A percentile compares a stretch with the other conserved stretches of the same genome.
These are phyloP conservation scores for Penicillium atrosanguineum DNA, from an alignment of 495 filamentous ascomycete genomes.

Conservation along the genomic window DNA sequence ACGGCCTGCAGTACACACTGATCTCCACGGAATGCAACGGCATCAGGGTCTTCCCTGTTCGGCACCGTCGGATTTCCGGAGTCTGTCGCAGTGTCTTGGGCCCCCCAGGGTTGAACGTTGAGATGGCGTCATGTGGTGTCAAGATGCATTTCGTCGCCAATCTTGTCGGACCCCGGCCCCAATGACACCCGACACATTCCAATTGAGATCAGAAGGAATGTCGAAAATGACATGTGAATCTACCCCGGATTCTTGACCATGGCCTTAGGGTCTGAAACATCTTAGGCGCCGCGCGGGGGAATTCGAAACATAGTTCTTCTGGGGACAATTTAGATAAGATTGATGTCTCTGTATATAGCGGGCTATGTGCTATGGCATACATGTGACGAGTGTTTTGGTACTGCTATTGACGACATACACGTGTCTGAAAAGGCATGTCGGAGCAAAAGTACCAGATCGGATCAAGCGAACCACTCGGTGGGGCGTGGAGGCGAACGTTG, in stretches of 20 bases:
- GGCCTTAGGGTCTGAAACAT: not conserved
- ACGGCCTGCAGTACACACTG: not conserved
- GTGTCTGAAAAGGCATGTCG: not conserved
- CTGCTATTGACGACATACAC: not conserved
- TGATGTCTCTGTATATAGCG: no score
- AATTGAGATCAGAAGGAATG: constrained; percentile 1
- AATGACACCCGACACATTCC: not conserved
- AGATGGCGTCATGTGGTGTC: not conserved
- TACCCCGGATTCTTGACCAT: constrained; percentile 5
- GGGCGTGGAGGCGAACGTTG: no score
- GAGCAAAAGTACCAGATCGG: not conserved
- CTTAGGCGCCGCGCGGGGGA: not conserved
- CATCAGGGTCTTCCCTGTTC: not conserved
- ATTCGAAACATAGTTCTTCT: not conserved
- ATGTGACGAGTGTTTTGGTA: not conserved
- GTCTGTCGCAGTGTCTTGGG: not conserved
- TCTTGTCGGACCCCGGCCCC: not conserved
- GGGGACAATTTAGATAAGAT: no score
- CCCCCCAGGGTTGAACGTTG: not conserved
- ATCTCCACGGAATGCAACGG: not conserved
- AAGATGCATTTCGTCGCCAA: not conserved
- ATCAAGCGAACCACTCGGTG: not conserved
- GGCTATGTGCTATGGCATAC: not conserved
- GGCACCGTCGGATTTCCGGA: not conserved
- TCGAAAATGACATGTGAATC: not conserved